phyloP scores from a whole-genome alignment of 2,329 filamentous ascomycete species.

The Botrytis galanthina region DNA sequence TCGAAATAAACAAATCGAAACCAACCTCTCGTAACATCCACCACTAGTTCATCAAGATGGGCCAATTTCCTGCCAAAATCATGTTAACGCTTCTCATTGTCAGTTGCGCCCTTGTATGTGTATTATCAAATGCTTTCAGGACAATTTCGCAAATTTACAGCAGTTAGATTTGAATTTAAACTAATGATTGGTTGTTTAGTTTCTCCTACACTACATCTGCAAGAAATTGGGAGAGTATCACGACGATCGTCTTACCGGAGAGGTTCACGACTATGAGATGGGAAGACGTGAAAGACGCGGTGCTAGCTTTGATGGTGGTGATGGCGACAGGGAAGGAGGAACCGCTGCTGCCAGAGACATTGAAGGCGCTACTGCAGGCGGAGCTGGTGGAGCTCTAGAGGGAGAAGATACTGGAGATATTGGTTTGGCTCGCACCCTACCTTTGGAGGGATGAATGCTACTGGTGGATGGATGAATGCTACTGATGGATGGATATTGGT shows the following conservation, averaged over 20 bases:
- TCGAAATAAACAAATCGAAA: not conserved
- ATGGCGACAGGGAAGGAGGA: not conserved
- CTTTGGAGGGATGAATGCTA: not conserved
- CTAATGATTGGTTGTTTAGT: not conserved
- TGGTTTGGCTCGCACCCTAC: not conserved
- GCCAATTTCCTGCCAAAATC: accelerated
- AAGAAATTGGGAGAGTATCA: not conserved
- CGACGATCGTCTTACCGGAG: accelerated
- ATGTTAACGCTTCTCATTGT: not conserved
- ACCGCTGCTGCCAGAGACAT: not conserved
- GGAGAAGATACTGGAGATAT: not conserved
- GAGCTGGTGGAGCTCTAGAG: not conserved
- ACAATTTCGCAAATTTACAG: not conserved
- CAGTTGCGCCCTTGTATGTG: not conserved
- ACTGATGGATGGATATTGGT: no score
- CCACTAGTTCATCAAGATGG: not conserved
- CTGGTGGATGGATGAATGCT: not conserved
- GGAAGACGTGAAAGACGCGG: not conserved
- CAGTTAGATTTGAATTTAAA: not conserved
- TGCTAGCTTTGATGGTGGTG: not conserved
- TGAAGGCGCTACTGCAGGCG: not conserved
- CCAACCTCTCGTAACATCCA: accelerated
- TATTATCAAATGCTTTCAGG: not conserved
- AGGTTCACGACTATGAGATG: not conserved
- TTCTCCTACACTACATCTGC: not conserved